Evolutionary conservation across 257 asterid species (phyloP).

Genomic region (Jaltomata sinuosa): DNA sequence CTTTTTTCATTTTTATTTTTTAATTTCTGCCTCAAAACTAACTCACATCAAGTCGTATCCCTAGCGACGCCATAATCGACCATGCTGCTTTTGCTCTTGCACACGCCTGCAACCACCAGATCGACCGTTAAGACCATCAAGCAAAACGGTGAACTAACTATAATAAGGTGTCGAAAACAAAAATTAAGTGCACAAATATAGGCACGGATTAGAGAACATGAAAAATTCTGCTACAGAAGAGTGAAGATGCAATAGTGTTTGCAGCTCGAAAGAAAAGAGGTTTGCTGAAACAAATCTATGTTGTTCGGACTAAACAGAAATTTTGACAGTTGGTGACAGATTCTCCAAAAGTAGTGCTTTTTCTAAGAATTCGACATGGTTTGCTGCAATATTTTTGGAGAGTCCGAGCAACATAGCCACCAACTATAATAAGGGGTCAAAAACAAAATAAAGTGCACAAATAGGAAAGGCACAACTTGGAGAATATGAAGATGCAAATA

Average conservation of each 20-base stretch:
- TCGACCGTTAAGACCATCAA: background rate
- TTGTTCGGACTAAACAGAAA: background rate
- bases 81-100: slow-evolving; percentile 67
- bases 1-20: background rate
- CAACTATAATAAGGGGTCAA: background rate
- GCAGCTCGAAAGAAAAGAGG: background rate
- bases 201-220: background rate
- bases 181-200: background rate
- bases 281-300: background rate
- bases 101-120: slow-evolving; percentile 44
- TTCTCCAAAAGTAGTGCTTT: background rate
- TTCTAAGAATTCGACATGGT: background rate
- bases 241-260: background rate
- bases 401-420: background rate
- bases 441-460: background rate
- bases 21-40: background rate
- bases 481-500: too few relatives aligned
- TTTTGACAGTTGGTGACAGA: background rate
- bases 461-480: background rate
- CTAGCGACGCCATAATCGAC: slow-evolving; percentile 52
- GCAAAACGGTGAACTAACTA: background rate
- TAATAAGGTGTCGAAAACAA: background rate
- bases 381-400: background rate
- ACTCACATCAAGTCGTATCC: background rate
- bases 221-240: background rate